These are phyloP conservation scores for Serendipita sp. DNA, from an alignment of 1,284 basidiomycete species.

Conservation along the genomic window DNA sequence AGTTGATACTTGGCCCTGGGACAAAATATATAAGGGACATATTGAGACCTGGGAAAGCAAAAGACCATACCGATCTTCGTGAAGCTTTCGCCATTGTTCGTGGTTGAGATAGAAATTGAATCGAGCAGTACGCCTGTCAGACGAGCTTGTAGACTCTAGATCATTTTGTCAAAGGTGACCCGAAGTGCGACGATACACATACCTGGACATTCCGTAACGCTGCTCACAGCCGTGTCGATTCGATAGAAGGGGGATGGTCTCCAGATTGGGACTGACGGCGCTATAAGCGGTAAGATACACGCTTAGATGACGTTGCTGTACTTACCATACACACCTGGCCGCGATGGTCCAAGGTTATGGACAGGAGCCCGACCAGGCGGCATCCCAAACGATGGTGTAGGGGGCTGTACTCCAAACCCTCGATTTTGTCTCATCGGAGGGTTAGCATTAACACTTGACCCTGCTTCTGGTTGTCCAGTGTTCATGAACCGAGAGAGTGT, in stretches of 20 bases:
- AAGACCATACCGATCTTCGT: conserved; percentile 31
- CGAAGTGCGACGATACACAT: conserved; percentile 11
- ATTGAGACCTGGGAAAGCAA: background rate
- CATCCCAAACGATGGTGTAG: background rate
- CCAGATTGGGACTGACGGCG: conserved; percentile 48
- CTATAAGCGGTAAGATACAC: too few relatives aligned
- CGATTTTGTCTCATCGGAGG: background rate
- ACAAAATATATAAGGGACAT: conserved; percentile 9
- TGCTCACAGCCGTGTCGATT: conserved; percentile 49
- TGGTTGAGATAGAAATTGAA: conserved; percentile 46
- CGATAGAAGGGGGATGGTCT: conserved; percentile 66
- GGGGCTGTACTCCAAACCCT: background rate
- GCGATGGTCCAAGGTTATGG: background rate
- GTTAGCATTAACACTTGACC: background rate
- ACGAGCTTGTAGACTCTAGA: conserved; percentile 59
- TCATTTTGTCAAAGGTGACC: conserved; percentile 8
- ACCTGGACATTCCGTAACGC: conserved; percentile 63
- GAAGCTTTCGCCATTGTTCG: conserved; percentile 51
- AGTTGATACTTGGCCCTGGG: conserved; percentile 60
- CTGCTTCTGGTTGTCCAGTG: background rate
- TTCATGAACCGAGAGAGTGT: background rate
- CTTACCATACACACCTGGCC: too few relatives aligned
- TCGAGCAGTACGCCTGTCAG: conserved; percentile 53
- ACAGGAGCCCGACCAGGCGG: background rate
- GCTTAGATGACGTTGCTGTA: too few relatives aligned